A percentile compares a stretch with the other conserved stretches of the same genome.
Evolutionary conservation across 352 stramenopile genomes (phyloP).

Genomic region (Globisporangium emineosum): DNA sequence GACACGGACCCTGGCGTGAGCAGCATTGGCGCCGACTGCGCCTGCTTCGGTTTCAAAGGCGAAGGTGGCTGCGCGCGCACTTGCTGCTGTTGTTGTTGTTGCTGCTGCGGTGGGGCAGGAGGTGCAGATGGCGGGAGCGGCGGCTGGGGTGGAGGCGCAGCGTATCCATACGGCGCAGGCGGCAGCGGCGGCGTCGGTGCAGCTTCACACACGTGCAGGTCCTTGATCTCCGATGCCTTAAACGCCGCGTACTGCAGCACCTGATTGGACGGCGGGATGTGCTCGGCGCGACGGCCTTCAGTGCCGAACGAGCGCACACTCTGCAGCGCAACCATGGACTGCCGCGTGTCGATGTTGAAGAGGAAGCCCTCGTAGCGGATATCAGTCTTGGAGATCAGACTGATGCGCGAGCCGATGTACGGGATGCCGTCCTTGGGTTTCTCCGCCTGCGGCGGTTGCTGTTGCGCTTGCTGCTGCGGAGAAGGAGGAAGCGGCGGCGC

Average conservation of each 20-base stretch:
- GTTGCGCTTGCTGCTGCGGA: not conserved
- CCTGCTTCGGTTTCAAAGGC: conserved; percentile 11
- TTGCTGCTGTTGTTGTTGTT: conserved; percentile 10
- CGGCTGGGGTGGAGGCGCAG: conserved; percentile 17
- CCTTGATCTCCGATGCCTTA: conserved; percentile 84
- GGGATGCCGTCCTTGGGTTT: conserved; percentile 57
- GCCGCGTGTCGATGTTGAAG: conserved; percentile 84
- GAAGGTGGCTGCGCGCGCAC: conserved; percentile 13
- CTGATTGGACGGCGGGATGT: conserved; percentile 71
- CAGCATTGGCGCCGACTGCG: conserved; percentile 33
- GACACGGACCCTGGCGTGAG: conserved; percentile 56
- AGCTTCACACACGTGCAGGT: conserved; percentile 81
- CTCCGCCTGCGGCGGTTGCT: conserved; percentile 8
- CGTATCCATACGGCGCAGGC: conserved; percentile 12
- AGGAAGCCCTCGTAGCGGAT: conserved; percentile 85
- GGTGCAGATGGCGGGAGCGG: conserved; percentile 24
- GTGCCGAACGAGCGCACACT: conserved; percentile 83
- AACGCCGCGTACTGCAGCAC: conserved; percentile 80
- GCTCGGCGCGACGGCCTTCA: conserved; percentile 64
- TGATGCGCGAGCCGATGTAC: conserved; percentile 82
- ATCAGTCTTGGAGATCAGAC: conserved; percentile 85
- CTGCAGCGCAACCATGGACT: conserved; percentile 81
- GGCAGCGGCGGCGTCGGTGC: conserved; percentile 30
- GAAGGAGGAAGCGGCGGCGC: conserved; percentile 17
- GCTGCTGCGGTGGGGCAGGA: conserved; percentile 12